A percentile compares a stretch with the other conserved stretches of the same genome.
Conservation (phyloP, 139 green algal genomes). For the Klebsormidium nitens region DNA sequence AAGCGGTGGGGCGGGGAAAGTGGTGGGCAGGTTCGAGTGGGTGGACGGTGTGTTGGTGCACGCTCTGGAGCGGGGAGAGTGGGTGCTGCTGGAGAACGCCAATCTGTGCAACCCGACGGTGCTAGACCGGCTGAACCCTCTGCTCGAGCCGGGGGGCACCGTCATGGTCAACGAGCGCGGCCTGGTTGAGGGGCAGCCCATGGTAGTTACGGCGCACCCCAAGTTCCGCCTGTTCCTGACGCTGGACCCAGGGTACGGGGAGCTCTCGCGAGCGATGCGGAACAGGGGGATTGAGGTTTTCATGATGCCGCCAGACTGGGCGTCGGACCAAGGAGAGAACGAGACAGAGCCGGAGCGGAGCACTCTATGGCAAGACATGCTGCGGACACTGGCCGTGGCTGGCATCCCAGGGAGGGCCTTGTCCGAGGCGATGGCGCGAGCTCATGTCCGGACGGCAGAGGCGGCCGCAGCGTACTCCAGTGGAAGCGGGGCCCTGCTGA, state of each 20-base stretch:
- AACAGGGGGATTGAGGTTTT: slow-evolving; percentile 95
- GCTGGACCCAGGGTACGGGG: slow-evolving; percentile 79
- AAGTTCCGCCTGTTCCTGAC: slow-evolving; percentile 92
- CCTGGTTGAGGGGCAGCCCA: slow-evolving; percentile 36
- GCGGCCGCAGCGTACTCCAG: too few species aligned
- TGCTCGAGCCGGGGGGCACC: slow-evolving; percentile 82
- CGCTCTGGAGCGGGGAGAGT: slow-evolving; percentile 75
- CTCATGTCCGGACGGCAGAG: too few species aligned
- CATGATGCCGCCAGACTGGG: slow-evolving; percentile 49
- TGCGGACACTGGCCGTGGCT: too few species aligned
- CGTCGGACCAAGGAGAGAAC: too few species aligned
- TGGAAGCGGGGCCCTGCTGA: not conserved
- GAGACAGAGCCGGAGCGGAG: not conserved
- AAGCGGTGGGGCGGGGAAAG: too few species aligned
- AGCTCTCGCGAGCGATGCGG: slow-evolving; percentile 94
- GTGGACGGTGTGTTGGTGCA: slow-evolving; percentile 85
- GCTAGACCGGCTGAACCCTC: slow-evolving; percentile 92
- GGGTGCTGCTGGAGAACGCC: slow-evolving; percentile 94
- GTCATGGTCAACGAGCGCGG: slow-evolving; percentile 87
- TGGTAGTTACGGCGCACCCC: slow-evolving; percentile 76
- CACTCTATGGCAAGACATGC: too few species aligned
- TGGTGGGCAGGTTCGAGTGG: slow-evolving; percentile 94
- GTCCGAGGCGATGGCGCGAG: too few species aligned
- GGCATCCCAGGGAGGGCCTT: too few species aligned
- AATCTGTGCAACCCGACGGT: slow-evolving; percentile 93